These are phyloP conservation scores for Lepiota venenata DNA, from an alignment of 768 basidiomycete species.

Conservation along the genomic window DNA sequence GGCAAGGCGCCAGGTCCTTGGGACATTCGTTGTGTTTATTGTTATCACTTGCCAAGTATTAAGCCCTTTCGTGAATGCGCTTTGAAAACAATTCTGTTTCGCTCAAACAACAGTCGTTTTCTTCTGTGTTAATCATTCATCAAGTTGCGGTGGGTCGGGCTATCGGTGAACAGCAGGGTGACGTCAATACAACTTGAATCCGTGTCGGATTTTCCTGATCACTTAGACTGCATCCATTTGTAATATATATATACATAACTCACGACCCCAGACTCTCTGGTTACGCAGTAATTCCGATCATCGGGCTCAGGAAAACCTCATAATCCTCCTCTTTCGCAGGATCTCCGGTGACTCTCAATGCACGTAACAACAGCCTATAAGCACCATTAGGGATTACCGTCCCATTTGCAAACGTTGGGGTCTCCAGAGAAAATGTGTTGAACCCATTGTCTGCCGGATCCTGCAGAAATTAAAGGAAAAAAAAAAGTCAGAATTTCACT, in stretches of 20 bases:
- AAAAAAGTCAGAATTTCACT: background rate
- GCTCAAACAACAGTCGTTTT: background rate
- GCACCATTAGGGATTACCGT: constrained; percentile 38
- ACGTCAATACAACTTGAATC: too few species aligned
- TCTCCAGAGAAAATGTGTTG: constrained; percentile 23
- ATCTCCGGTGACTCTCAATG: constrained; percentile 40
- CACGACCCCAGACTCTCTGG: constrained; percentile 24
- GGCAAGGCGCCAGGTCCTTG: background rate
- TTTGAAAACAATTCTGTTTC: too few species aligned
- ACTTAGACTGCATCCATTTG: too few species aligned
- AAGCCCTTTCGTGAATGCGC: background rate
- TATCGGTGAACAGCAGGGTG: background rate
- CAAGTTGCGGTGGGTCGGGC: background rate
- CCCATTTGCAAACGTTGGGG: constrained; percentile 40
- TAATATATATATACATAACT: background rate
- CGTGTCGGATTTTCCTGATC: too few species aligned
- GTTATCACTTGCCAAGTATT: background rate
- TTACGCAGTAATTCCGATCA: constrained; percentile 51
- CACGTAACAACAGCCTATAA: constrained; percentile 37
- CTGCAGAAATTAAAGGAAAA: constrained; percentile 8
- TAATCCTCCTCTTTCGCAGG: constrained; percentile 39
- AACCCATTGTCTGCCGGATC: constrained; percentile 26
- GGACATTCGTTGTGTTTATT: background rate
- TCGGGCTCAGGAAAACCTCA: constrained; percentile 44
- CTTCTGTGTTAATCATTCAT: background rate